Percentiles rank a stretch among this genome's conserved stretches.
Evolutionary conservation across 2,329 filamentous ascomycete genomes (phyloP).

Genomic region (Aureobasidium sp.): DNA sequence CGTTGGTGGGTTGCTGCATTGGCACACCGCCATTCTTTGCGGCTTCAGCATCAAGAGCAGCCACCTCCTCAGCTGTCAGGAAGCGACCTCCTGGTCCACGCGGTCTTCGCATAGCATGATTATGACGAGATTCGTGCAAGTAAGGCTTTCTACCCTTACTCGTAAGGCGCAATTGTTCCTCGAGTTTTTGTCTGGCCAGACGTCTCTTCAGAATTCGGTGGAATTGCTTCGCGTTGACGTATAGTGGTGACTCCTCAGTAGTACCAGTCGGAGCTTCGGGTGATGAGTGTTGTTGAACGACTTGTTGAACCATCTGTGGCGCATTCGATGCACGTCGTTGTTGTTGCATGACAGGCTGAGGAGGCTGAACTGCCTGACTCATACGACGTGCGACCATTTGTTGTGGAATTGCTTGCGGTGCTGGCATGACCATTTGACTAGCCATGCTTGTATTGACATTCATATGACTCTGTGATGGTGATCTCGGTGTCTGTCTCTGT

Average conservation of each 20-base stretch:
- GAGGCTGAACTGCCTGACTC: conserved; percentile 43
- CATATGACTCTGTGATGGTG: conserved; percentile 63
- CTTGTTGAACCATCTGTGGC: conserved; percentile 39
- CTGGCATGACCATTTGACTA: conserved; percentile 40
- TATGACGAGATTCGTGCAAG: conserved; percentile 92
- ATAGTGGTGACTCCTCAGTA: conserved; percentile 85
- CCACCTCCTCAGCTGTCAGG: conserved; percentile 91
- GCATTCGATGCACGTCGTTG: conserved; percentile 42
- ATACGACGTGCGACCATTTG: conserved; percentile 43
- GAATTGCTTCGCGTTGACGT: conserved; percentile 98
- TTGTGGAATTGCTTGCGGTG: conserved; percentile 52
- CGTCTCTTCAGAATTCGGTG: conserved; percentile 92
- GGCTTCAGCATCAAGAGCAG: conserved; percentile 51
- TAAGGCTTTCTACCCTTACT: conserved; percentile 96
- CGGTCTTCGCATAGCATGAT: conserved; percentile 94
- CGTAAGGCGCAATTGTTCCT: conserved; percentile 84
- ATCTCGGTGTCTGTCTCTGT: conserved; percentile 64
- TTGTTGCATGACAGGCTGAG: conserved; percentile 67
- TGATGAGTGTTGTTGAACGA: conserved; percentile 64
- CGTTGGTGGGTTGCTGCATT: conserved; percentile 20
- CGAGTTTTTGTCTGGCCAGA: conserved; percentile 87
- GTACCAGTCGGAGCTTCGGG: conserved; percentile 62
- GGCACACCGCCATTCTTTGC: conserved; percentile 28
- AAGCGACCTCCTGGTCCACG: conserved; percentile 91
- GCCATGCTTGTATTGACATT: conserved; percentile 35